Base-by-base conservation (phyloP, 805 yeast genomes). In the Ogataea wickerhamii region DNA sequence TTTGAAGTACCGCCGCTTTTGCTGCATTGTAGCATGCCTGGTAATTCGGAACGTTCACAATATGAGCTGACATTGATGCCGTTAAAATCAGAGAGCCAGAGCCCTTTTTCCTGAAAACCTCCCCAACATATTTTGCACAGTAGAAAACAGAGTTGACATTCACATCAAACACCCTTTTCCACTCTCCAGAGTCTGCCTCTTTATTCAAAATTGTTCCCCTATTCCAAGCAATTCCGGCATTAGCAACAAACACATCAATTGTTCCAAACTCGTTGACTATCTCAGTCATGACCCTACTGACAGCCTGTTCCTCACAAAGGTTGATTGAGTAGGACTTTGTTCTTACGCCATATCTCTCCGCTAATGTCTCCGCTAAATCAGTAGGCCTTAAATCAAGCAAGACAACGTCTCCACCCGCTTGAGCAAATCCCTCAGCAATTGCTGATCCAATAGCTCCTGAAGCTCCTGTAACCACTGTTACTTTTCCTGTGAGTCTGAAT, bases 401-500 rank as follows among this genome's bases (percentile, higher is more conserved):
- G 17, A 73, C 48, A 47, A 70, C 48, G 28, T 45, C 56, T 5
- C 71, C 64, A 8, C 76, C 76, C 13, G 76, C 75, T 36, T 68
- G 66, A 1, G 78, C 80, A 18, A 73, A 55, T 8, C 74, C 80
- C 22, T 58, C 53, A 12, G 76, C 76, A 36, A 74, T 69, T 21
- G 70, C 70, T 11, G 65, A 66, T 2, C 82, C 82, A 43, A 76
- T 76, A 3, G 82, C 82, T 14, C 75, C 66, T 13, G 78, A 68
- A 10, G 73, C 79, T 12, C 82, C 82, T 11, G 80, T 70, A 16
- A 73, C 55, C 6, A 70, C 46, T 5, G 71, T 68, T 4, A 60
- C 61, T 45, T 67, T 62, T 5, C 71, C 73, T 22, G 56, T 53
- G 14, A 68, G 54, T 3, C 71, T 65, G 39, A 65, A 71, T 16